phyloP scores from a whole-genome alignment of 371 early-diverging fungal species.

The Chytridium lagenaria region DNA sequence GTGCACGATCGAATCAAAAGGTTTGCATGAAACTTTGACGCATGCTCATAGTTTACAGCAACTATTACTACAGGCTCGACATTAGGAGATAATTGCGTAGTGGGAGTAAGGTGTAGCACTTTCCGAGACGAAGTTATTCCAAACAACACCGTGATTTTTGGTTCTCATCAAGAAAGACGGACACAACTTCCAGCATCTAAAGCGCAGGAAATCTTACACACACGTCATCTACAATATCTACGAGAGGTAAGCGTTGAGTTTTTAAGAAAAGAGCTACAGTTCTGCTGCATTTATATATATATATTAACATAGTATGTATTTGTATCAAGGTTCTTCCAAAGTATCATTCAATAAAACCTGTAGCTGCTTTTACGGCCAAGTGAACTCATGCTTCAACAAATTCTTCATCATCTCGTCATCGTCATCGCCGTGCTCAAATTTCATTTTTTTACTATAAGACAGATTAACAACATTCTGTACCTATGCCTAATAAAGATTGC shows the following conservation, averaged over 20 bases:
- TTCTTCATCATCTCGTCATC: slow-evolving; percentile 29
- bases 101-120: slow-evolving; percentile 74
- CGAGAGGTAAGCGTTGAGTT: slow-evolving; percentile 60
- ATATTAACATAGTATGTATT: background rate
- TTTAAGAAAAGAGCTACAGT: no score
- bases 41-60: slow-evolving; percentile 46
- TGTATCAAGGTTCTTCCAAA: slow-evolving; percentile 59
- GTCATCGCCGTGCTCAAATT: slow-evolving; percentile 10
- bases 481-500: background rate
- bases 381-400: slow-evolving; percentile 25
- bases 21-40: slow-evolving; percentile 44
- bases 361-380: background rate
- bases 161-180: slow-evolving; percentile 64
- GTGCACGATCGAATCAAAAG: slow-evolving; percentile 73
- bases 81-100: slow-evolving; percentile 75
- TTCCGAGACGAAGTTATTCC: slow-evolving; percentile 66
- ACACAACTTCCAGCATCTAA: slow-evolving; percentile 50
- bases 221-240: slow-evolving; percentile 77
- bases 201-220: slow-evolving; percentile 63
- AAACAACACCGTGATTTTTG: slow-evolving; percentile 73
- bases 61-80: slow-evolving; percentile 64
- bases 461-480: background rate
- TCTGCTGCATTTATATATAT: no score
- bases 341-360: slow-evolving; percentile 63
- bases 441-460: background rate